Conservation (phyloP, 495 filamentous ascomycete species). For the Xanthoparmelia taractica region DNA sequence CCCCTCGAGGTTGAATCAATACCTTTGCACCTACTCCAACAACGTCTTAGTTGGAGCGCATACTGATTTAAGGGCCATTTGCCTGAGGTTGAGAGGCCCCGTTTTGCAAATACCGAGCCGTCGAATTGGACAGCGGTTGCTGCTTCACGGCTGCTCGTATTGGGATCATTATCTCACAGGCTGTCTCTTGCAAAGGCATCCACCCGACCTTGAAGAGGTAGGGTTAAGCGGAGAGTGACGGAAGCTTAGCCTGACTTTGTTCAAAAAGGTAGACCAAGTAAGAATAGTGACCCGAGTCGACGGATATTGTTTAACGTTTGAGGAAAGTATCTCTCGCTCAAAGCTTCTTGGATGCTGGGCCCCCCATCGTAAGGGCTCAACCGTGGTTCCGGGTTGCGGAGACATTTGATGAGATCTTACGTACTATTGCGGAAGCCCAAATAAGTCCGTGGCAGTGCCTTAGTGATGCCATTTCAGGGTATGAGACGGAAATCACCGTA, state of each 20-base stretch:
- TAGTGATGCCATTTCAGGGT: neutral
- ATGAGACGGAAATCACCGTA: too few relatives aligned
- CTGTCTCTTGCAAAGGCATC: neutral
- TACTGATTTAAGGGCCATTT: neutral
- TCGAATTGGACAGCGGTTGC: neutral
- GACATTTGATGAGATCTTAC: neutral
- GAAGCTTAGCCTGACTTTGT: too few relatives aligned
- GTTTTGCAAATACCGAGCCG: neutral
- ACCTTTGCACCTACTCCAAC: neutral
- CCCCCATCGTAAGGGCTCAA: too few relatives aligned
- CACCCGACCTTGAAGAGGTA: neutral
- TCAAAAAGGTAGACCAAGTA: too few relatives aligned
- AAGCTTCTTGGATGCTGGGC: neutral
- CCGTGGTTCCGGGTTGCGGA: slow-evolving; percentile 1
- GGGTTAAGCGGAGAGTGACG: neutral
- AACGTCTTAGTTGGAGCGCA: neutral
- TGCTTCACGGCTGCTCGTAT: neutral
- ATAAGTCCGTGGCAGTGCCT: neutral
- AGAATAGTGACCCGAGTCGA: neutral
- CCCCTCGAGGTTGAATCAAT: neutral
- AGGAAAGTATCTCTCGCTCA: neutral
- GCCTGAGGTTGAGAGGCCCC: too few relatives aligned
- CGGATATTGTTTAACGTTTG: neutral
- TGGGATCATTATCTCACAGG: neutral
- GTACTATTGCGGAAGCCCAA: neutral